Conservation (phyloP, 176 grass and related monocot species). For the Ampelocalamus luodianensis region DNA sequence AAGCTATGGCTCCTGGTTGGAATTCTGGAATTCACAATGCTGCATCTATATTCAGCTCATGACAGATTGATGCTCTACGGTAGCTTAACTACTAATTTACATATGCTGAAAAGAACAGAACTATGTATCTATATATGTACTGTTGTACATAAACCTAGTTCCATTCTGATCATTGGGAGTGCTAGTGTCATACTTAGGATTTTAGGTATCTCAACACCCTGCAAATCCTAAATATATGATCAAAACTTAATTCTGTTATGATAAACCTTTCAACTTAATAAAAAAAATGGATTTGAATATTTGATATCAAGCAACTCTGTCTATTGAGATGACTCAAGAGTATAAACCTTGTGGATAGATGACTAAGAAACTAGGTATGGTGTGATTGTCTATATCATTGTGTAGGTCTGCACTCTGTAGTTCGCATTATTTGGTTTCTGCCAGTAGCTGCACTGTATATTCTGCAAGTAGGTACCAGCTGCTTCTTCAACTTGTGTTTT, state of each 20-base stretch:
- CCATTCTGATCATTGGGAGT: neutral
- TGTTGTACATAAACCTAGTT: neutral
- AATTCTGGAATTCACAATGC: neutral
- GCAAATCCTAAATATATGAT: conserved; percentile 17
- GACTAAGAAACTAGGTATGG: conserved; percentile 23
- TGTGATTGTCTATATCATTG: conserved; percentile 15
- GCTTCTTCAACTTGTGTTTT: neutral
- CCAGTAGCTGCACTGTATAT: conserved; percentile 9
- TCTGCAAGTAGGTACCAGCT: conserved; percentile 13
- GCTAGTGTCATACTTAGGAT: neutral
- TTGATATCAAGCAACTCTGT: neutral
- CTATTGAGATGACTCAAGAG: conserved; percentile 14
- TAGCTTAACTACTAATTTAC: conserved; percentile 9
- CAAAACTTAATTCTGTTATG: conserved; percentile 16
- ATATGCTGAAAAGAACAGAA: neutral
- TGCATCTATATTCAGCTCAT: neutral
- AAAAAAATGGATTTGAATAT: conserved; percentile 10
- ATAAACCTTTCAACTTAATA: neutral
- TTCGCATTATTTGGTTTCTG: conserved; percentile 3
- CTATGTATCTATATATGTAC: neutral
- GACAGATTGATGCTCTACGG: conserved; percentile 12
- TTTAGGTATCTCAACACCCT: conserved; percentile 1
- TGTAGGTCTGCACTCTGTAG: conserved; percentile 8
- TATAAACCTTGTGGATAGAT: conserved; percentile 23
- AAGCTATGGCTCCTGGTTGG: neutral